These are phyloP conservation scores for Pestalotiopsis sp. DNA, from an alignment of 2,329 filamentous ascomycete species.

Conservation along the genomic window DNA sequence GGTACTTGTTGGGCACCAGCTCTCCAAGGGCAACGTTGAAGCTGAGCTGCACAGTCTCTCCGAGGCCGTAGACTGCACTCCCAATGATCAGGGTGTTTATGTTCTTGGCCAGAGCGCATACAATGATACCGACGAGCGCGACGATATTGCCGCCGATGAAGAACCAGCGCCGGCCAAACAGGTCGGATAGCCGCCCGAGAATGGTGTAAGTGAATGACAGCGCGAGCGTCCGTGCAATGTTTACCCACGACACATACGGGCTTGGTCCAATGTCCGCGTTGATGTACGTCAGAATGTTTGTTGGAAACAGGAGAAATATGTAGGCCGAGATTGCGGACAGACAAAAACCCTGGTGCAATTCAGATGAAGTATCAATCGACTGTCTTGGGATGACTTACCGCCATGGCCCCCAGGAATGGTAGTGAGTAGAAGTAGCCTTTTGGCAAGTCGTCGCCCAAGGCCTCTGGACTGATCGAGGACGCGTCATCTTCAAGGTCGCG, in stretches of 20 bases:
- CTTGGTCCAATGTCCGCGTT: constrained; percentile 39
- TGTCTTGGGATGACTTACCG: constrained; percentile 25
- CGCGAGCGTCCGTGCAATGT: constrained; percentile 37
- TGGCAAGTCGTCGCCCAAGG: constrained; percentile 36
- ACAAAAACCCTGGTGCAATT: constrained; percentile 34
- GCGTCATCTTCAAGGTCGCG: constrained; percentile 39
- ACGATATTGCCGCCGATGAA: constrained; percentile 40
- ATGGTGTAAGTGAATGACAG: constrained; percentile 39
- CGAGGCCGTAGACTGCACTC: constrained; percentile 37
- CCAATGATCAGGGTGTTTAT: constrained; percentile 38
- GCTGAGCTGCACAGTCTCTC: constrained; percentile 38
- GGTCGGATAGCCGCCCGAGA: constrained; percentile 40
- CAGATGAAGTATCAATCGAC: constrained; percentile 11
- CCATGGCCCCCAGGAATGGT: constrained; percentile 33
- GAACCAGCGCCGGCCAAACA: constrained; percentile 42
- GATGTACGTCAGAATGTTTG: constrained; percentile 38
- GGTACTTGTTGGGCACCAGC: constrained; percentile 45
- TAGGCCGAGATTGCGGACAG: constrained; percentile 39
- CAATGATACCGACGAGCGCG: constrained; percentile 37
- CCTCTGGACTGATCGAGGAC: constrained; percentile 36
- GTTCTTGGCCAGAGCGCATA: constrained; percentile 36
- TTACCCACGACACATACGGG: constrained; percentile 37
- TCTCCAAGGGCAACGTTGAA: constrained; percentile 41
- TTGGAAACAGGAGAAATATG: constrained; percentile 39
- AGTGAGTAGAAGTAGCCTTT: constrained; percentile 39